Evolutionary conservation across 1,284 basidiomycete species (phyloP).

Genomic region (Tranzscheliella williamsii): DNA sequence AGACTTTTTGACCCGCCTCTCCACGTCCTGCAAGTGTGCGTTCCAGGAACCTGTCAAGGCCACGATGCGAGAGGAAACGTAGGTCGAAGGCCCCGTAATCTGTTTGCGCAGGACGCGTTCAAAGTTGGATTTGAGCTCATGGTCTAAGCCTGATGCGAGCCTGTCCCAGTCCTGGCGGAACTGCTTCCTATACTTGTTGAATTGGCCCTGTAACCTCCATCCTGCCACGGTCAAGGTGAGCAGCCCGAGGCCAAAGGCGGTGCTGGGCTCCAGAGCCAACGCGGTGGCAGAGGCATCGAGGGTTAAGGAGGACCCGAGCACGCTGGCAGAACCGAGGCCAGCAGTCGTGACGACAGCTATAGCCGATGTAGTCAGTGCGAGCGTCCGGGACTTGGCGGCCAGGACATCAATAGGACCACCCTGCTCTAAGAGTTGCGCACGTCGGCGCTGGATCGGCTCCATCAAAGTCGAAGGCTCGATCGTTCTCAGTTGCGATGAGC

Average conservation of each 20-base stretch:
- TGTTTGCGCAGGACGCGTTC: conserved; percentile 9
- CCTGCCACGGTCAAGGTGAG: conserved; percentile 50
- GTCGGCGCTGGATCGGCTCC: conserved; percentile 37
- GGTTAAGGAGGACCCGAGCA: conserved; percentile 25
- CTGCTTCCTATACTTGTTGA: conserved; percentile 48
- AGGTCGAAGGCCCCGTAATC: conserved; percentile 11
- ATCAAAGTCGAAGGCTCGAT: conserved; percentile 38
- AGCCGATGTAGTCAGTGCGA: conserved; percentile 27
- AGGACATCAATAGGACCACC: conserved; percentile 43
- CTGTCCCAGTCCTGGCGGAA: conserved; percentile 60
- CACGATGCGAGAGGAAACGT: conserved; percentile 10
- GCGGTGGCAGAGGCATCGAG: conserved; percentile 22
- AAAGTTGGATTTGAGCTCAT: conserved; percentile 35
- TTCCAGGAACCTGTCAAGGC: conserved; percentile 6
- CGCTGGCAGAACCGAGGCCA: conserved; percentile 26
- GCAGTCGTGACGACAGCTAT: conserved; percentile 26
- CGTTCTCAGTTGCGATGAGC: conserved; percentile 23
- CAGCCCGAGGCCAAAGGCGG: conserved; percentile 48
- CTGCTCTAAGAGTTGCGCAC: conserved; percentile 35
- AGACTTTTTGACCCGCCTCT: background rate
- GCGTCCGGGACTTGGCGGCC: conserved; percentile 30
- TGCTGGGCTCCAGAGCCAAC: conserved; percentile 47
- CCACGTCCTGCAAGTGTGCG: conserved; percentile 1
- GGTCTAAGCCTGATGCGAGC: conserved; percentile 40
- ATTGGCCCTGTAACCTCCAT: conserved; percentile 60